A percentile compares a stretch with the other conserved stretches of the same genome.
phyloP scores from a whole-genome alignment of 192 early-diverging fungal species.

The Paraglomus occultum region DNA sequence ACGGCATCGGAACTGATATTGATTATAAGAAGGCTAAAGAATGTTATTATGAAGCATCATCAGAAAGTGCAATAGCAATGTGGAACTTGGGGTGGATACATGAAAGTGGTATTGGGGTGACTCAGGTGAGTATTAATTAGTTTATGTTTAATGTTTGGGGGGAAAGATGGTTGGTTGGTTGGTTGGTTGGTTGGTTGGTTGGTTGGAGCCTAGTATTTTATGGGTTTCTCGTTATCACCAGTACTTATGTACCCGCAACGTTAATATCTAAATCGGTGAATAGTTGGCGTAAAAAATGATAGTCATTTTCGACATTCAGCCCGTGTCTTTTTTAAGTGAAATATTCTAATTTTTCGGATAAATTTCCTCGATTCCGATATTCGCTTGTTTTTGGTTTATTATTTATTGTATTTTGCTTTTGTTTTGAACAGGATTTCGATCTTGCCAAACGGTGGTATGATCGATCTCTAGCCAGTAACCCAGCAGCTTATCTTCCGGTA shows the following conservation, averaged over 20 bases:
- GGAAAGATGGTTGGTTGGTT: no score
- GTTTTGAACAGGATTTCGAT: slow-evolving; percentile 69
- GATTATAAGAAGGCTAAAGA: slow-evolving; percentile 74
- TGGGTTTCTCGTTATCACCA: not conserved
- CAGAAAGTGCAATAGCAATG: slow-evolving; percentile 82
- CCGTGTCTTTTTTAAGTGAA: no score
- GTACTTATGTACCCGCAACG: no score
- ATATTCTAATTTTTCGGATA: no score
- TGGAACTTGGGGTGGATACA: slow-evolving; percentile 98
- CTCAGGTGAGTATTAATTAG: slow-evolving; percentile 48
- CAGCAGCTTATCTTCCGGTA: slow-evolving; percentile 75
- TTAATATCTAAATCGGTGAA: no score
- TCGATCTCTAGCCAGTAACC: slow-evolving; percentile 70
- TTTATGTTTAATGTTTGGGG: slow-evolving; percentile 1
- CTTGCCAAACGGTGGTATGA: slow-evolving; percentile 95
- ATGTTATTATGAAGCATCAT: slow-evolving; percentile 83
- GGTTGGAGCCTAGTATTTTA: not conserved
- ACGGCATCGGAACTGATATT: slow-evolving; percentile 69
- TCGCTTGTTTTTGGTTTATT: slow-evolving; percentile 13
- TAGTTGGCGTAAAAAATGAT: no score
- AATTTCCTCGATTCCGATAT: no score
- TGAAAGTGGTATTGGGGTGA: slow-evolving; percentile 88
- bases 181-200: no score
- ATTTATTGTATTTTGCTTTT: not conserved
- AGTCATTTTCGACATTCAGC: no score